Evolutionary conservation across 768 basidiomycete species (phyloP).

Genomic region (Coprinopsis strossmayeri): DNA sequence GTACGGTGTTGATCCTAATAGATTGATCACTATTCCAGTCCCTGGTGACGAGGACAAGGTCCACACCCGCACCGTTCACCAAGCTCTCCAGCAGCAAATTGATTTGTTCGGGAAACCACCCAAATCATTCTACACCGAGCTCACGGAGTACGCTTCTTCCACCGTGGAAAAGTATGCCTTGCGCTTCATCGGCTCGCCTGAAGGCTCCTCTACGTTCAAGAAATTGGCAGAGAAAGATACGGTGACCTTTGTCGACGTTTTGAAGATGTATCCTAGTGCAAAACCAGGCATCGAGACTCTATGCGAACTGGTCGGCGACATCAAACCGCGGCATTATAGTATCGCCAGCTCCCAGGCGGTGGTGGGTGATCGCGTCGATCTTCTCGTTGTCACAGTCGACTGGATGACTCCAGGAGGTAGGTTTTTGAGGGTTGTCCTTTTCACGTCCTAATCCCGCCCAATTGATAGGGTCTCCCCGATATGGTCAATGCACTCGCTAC

Average conservation of each 20-base stretch:
- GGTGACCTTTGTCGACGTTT: constrained; percentile 84
- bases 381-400: constrained; percentile 94
- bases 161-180: constrained; percentile 72
- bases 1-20: constrained; percentile 83
- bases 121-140: constrained; percentile 90
- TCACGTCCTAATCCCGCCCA: constrained; percentile 4
- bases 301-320: constrained; percentile 88
- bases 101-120: constrained; percentile 95
- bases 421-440: constrained; percentile 16
- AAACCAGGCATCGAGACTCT: constrained; percentile 77
- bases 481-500: constrained; percentile 96
- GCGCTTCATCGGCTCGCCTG: constrained; percentile 88
- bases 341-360: constrained; percentile 95
- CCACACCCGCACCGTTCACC: constrained; percentile 93
- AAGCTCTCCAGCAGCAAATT: constrained; percentile 92
- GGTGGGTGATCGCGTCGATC: constrained; percentile 90
- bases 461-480: constrained; percentile 59
- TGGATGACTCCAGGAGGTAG: constrained; percentile 83
- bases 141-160: constrained; percentile 68
- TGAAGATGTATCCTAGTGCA: constrained; percentile 72
- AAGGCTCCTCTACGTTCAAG: constrained; percentile 90
- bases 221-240: constrained; percentile 94
- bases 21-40: constrained; percentile 77
- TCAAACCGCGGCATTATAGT: constrained; percentile 96
- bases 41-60: constrained; percentile 55